phyloP scores from a whole-genome alignment of 2,329 filamentous ascomycete genomes.

The Clarireedia monteithiana region DNA sequence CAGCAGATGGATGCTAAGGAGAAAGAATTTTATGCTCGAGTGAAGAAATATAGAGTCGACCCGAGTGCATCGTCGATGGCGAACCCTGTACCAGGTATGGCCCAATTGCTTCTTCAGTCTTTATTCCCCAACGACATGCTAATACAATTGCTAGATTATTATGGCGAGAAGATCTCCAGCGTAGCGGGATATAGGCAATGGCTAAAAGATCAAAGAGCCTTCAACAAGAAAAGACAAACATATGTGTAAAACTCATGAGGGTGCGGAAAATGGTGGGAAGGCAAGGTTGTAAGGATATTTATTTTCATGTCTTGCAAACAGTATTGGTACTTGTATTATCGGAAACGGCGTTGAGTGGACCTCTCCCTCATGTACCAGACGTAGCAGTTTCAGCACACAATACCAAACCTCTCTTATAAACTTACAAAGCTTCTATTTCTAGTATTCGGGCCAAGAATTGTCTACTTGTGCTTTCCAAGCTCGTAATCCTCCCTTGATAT shows the following conservation, averaged over 20 bases:
- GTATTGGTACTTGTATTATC: conserved; percentile 1
- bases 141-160: conserved; percentile 57
- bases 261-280: conserved; percentile 7
- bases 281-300: conserved; percentile 4
- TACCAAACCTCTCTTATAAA: conserved; percentile 4
- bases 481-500: conserved; percentile 63
- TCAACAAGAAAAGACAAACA: conserved; percentile 68
- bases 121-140: neutral
- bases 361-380: neutral
- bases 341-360: conserved; percentile 6
- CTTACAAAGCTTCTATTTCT: neutral
- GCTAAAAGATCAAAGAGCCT: conserved; percentile 95
- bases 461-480: conserved; percentile 69
- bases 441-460: conserved; percentile 47
- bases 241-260: conserved; percentile 17
- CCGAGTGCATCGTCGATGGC: conserved; percentile 80
- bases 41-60: conserved; percentile 89
- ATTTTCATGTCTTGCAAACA: conserved; percentile 2
- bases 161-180: conserved; percentile 96
- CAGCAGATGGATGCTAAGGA: conserved; percentile 80
- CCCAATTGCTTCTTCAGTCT: neutral
- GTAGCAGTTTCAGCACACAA: neutral
- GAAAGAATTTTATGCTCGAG: conserved; percentile 82
- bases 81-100: conserved; percentile 58
- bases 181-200: conserved; percentile 87